Evolutionary conservation across 179 eudicot genomes (phyloP).

Genomic region (Camellia oleifera): DNA sequence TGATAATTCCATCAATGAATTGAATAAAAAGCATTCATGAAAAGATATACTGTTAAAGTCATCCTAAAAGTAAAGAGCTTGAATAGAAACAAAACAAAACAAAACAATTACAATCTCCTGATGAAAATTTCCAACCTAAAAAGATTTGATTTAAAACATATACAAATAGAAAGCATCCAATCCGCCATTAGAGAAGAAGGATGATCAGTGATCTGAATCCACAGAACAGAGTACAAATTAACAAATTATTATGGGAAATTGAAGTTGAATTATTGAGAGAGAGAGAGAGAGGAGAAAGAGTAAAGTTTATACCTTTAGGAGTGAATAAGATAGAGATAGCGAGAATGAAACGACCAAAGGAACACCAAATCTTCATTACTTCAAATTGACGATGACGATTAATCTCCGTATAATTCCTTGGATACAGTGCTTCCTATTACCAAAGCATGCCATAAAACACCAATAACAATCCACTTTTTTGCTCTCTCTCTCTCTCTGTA

Average conservation of each 20-base stretch:
- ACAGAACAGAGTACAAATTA: neutral
- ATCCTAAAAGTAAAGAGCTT: neutral
- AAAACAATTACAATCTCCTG: neutral
- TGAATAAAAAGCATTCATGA: neutral
- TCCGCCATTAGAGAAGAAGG: neutral
- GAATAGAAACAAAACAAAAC: neutral
- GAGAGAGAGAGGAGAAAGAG: neutral
- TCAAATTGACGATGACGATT: neutral
- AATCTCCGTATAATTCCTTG: neutral
- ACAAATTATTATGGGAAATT: neutral
- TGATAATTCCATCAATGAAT: neutral
- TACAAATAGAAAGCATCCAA: neutral
- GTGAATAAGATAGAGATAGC: neutral
- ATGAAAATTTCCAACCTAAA: neutral
- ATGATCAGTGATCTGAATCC: neutral
- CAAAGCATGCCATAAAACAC: neutral
- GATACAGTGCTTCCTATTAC: neutral
- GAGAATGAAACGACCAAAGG: neutral
- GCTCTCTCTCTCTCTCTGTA: slow-evolving; percentile 7
- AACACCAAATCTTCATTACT: slow-evolving; percentile 5
- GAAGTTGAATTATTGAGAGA: neutral
- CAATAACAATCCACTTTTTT: neutral
- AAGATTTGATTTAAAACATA: neutral
- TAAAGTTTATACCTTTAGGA: slow-evolving; percentile 8
- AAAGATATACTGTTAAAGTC: neutral